Base-by-base conservation (phyloP, 345 rosid species). In the Camelina neglecta region DNA sequence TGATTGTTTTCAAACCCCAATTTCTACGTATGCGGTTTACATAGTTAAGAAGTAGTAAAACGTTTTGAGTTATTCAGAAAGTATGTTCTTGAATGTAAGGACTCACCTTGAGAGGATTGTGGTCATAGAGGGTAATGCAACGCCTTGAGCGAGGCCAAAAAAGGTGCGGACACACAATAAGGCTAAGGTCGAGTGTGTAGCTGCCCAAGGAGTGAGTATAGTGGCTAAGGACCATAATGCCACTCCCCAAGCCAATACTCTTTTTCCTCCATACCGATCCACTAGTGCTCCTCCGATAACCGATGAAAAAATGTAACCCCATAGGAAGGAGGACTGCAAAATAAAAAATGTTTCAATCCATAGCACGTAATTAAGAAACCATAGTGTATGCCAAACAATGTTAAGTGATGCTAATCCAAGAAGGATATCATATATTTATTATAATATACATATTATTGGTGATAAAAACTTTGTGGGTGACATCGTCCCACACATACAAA, bases 271-370 rank as follows among this genome's bases (percentile, higher is more conserved):
- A 41, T 92, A 90, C 60, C 83, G 85, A 84, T 94, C 98, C 6
- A 89, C 96, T 76, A 92, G 45, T 23, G 89, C 90, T 61, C 98
- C 98, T 79, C 98, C 97, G 21, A 90, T 75, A 42, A 88, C 85
- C 12, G 98, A 91, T 44, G 97, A 90, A 65, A 94, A 88, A 41
- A 91, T 90, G 88, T 94, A 94, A 47, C 98, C 98, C 98, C 98
- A 94, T 3, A 94, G 81, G 72, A 94, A 94, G 2, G 98, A 92
- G 2, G 98, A 94, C 98, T 93, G 63, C 71, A 69, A 72, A 65
- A 71, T 13, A 3, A 59, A 41, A 56, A 26, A 13, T 65, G 20
- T 29, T 50, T 39, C 73, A 71, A 12, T 39, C 5, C 60, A 73
- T 29, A 29, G 31, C 31, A 29, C 31, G 5, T 26, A 26, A 26